These are phyloP conservation scores for Schizophyllum commune DNA, from an alignment of 1,284 basidiomycete species.

Conservation along the genomic window DNA sequence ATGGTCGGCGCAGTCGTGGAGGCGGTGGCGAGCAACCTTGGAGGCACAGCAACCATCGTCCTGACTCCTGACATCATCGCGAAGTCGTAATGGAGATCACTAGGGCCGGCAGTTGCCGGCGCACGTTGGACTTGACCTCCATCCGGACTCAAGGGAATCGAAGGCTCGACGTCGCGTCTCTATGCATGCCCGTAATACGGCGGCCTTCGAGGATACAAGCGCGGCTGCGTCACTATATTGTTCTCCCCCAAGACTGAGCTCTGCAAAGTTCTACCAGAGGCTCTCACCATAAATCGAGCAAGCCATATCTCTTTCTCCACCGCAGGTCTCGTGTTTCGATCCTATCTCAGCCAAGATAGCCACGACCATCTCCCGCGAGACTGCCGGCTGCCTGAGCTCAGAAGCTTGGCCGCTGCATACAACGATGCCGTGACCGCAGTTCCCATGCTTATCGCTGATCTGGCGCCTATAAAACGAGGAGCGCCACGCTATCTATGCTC, in stretches of 20 bases:
- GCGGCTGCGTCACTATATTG: too few species aligned
- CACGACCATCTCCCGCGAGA: too few species aligned
- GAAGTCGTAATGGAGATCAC: neutral
- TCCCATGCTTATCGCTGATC: conserved; percentile 4
- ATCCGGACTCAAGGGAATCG: neutral
- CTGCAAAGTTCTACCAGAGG: too few species aligned
- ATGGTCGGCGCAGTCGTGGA: neutral
- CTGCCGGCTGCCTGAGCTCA: too few species aligned
- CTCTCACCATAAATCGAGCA: too few species aligned
- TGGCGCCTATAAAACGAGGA: neutral
- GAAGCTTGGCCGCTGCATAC: neutral
- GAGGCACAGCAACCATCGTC: neutral
- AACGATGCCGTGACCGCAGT: neutral
- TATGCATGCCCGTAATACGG: neutral
- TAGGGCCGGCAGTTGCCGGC: neutral
- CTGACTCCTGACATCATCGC: neutral
- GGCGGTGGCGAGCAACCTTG: neutral
- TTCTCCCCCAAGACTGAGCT: too few species aligned
- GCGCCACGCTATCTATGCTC: neutral
- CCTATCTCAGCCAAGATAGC: too few species aligned
- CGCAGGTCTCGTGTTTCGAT: too few species aligned
- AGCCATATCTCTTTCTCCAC: too few species aligned
- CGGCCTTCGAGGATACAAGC: neutral
- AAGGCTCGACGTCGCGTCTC: too few species aligned
- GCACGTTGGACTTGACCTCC: neutral